These are phyloP conservation scores for Aspergillus proliferans DNA, from an alignment of 2,329 filamentous ascomycete species.

Conservation along the genomic window DNA sequence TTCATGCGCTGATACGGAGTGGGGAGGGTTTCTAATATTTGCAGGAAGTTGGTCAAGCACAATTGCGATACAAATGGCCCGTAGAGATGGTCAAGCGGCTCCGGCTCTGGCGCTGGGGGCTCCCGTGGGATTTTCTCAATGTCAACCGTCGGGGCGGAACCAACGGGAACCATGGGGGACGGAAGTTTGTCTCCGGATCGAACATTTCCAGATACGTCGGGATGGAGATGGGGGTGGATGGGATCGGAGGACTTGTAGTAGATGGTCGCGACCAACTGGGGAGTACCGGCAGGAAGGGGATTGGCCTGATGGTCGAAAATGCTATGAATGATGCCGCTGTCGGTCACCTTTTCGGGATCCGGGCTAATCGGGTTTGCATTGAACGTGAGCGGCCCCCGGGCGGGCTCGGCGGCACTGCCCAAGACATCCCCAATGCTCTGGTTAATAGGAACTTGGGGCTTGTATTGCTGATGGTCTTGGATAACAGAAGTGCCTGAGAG, in stretches of 20 bases:
- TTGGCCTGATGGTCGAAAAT: slow-evolving; percentile 40
- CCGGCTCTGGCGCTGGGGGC: slow-evolving; percentile 48
- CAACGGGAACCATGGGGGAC: slow-evolving; percentile 36
- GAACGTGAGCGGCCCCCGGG: slow-evolving; percentile 20
- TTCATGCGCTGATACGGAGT: slow-evolving; percentile 45
- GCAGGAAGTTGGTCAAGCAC: slow-evolving; percentile 52
- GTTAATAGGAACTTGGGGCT: slow-evolving; percentile 28
- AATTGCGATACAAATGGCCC: slow-evolving; percentile 50
- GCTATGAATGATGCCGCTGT: slow-evolving; percentile 42
- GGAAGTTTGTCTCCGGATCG: slow-evolving; percentile 34
- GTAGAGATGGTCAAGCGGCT: slow-evolving; percentile 51
- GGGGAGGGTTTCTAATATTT: slow-evolving; percentile 45
- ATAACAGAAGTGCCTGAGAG: slow-evolving; percentile 41
- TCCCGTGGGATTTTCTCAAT: slow-evolving; percentile 50
- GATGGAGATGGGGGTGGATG: slow-evolving; percentile 41
- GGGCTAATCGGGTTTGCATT: slow-evolving; percentile 32
- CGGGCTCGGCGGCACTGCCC: slow-evolving; percentile 20
- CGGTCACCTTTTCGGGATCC: slow-evolving; percentile 37
- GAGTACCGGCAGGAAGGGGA: slow-evolving; percentile 33
- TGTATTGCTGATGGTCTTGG: slow-evolving; percentile 46
- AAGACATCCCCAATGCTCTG: slow-evolving; percentile 34
- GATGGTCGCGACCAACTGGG: slow-evolving; percentile 43
- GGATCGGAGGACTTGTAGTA: slow-evolving; percentile 43
- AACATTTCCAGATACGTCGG: slow-evolving; percentile 38
- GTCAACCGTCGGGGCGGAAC: slow-evolving; percentile 46